Evolutionary conservation across 305 asterid species (phyloP).

Genomic region (Fraxinus platypoda): DNA sequence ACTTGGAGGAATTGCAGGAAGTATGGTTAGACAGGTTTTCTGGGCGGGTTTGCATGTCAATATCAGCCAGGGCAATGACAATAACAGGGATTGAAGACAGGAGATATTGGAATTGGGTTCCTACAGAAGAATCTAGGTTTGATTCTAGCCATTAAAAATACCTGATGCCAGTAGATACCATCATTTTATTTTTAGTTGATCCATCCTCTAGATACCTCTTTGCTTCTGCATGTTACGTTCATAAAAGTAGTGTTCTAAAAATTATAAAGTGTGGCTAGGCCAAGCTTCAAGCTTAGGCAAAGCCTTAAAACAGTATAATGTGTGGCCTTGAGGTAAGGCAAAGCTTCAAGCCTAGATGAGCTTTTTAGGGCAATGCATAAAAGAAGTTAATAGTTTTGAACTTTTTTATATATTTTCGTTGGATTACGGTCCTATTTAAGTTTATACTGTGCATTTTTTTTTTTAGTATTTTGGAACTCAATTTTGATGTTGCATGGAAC

Average conservation of each 20-base stretch:
- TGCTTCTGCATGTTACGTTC: slow-evolving; percentile 13
- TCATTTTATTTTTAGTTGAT: not conserved
- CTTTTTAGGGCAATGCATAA: not conserved
- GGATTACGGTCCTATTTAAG: not conserved
- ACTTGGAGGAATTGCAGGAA: slow-evolving; percentile 49
- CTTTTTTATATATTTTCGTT: slow-evolving; percentile 15
- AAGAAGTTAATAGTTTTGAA: not conserved
- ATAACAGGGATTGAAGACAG: slow-evolving; percentile 92
- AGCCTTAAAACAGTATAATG: not conserved
- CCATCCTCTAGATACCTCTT: not conserved
- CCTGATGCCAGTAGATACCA: not conserved
- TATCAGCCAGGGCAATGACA: slow-evolving; percentile 80
- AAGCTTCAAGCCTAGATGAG: not conserved
- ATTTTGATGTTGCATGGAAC: not conserved
- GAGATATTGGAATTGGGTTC: slow-evolving; percentile 94
- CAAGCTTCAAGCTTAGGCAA: not conserved
- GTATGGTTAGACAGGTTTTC: slow-evolving; percentile 81
- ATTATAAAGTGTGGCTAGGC: not conserved
- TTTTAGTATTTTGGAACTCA: not conserved
- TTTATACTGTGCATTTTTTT: not conserved
- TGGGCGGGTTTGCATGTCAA: slow-evolving; percentile 83
- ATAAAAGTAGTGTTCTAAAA: not conserved
- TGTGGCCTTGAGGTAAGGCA: not conserved
- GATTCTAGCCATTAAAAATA: slow-evolving; percentile 18
- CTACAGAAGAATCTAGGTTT: slow-evolving; percentile 90